phyloP scores from a whole-genome alignment of 345 rosid species.

The Eucalyptus marginata region DNA sequence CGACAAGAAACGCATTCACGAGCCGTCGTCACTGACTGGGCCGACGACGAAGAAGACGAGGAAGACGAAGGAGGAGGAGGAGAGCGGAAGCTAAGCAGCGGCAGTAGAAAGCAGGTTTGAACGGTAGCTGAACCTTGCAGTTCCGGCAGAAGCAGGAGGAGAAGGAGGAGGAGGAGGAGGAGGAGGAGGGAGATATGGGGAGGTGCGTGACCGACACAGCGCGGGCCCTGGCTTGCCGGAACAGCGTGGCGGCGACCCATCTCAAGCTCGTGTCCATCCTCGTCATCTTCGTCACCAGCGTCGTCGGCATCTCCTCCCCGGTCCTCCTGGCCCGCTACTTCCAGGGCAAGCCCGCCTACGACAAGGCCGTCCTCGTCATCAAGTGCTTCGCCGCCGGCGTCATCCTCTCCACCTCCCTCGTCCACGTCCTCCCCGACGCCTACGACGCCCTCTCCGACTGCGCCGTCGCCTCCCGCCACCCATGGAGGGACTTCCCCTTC shows the following conservation, averaged over 20 bases:
- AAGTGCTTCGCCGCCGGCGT: conserved; percentile 99
- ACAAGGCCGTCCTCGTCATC: conserved; percentile 48
- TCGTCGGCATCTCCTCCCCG: conserved; percentile 55
- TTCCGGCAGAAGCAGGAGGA: neutral
- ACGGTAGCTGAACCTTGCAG: neutral
- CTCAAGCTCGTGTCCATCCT: conserved; percentile 51
- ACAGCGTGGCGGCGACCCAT: conserved; percentile 51
- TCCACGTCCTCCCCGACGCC: conserved; percentile 92
- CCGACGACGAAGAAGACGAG: neutral
- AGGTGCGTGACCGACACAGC: conserved; percentile 41
- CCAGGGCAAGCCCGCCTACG: conserved; percentile 72
- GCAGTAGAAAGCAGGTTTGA: neutral
- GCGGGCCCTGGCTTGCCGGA: conserved; percentile 45
- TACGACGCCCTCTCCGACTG: conserved; percentile 65
- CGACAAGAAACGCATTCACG: fast-evolving
- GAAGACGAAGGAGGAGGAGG: neutral
- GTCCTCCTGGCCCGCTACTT: conserved; percentile 67
- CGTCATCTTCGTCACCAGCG: conserved; percentile 63
- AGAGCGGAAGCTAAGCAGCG: neutral
- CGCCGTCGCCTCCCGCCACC: conserved; percentile 61
- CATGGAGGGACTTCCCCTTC: conserved; percentile 87
- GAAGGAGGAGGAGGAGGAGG: neutral
- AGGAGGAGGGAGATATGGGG: conserved; percentile 9
- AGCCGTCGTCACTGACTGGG: neutral
- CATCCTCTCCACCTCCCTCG: conserved; percentile 83